Base-by-base conservation (phyloP, 108 stramenopile genomes). In the Cyclotella distinguenda region DNA sequence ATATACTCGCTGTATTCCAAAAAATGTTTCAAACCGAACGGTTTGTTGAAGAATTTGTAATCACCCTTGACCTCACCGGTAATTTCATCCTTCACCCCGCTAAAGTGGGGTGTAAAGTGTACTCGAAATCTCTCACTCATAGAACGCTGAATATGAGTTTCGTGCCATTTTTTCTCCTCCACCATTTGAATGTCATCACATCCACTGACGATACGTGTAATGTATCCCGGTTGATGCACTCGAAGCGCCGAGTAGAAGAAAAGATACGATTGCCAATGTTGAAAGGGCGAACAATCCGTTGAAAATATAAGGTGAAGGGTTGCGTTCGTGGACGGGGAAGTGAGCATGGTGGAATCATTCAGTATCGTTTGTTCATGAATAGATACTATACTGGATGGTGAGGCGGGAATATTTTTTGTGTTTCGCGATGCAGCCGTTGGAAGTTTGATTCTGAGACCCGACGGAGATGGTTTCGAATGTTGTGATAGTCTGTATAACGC, bases 21-120 rank as follows among this genome's bases (percentile, higher is more conserved):
- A 77, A 85, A 91, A 44, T 89, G 87, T 30, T 65, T 67, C 42
- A 91, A 23, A 18, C 93, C 89, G 65, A 78, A 82, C 13, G 93
- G 90, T 64, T 96, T 96, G 66, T 96, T 96, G 68, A 83, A 85
- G 76, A 87, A 96, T 66, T 92, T 91, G 80, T 93, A 93, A 45
- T 86, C 77, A 4, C 84, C 84, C 16, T 62, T 70, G 0, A 62
- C 55, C 34, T 85, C 68, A 0, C 78, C 83, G 26, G 53, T 59
- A 13, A 9, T 11, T 31, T 70, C 78, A 64, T 87, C 79, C 22
- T 77, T 74, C 16, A 84, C 79, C 7, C 70, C 62, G 13, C 75
- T 70, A 48, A 86, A 95, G 31, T 82, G 72, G 16, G 90, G 89
- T 10, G 94, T 95, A 42, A 88, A 64, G 64, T 95, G 94, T 55